A percentile compares a stretch with the other conserved stretches of the same genome.
Conservation (phyloP, 2,329 filamentous ascomycete genomes). For the Dothidotthia symphoricarpi region DNA sequence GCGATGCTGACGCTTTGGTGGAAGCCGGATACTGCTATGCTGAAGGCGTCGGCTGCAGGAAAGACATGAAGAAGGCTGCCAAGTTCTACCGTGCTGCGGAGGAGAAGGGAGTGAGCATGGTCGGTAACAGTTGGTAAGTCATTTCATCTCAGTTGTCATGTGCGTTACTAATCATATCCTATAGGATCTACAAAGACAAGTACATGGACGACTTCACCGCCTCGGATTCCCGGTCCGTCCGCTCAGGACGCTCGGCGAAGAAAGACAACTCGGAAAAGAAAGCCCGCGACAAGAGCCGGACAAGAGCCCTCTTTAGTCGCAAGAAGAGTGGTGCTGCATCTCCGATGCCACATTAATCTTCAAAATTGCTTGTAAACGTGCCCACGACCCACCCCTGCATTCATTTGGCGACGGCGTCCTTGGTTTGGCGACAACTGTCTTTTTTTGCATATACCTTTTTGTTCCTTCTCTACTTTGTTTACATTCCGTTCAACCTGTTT, state of each 20-base stretch:
- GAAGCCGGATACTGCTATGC: slow-evolving; percentile 97
- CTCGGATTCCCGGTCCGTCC: slow-evolving; percentile 45
- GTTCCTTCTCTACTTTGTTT: slow-evolving; percentile 5
- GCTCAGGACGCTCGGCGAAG: slow-evolving; percentile 48
- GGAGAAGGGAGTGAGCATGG: slow-evolving; percentile 92
- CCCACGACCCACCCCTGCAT: slow-evolving; percentile 33
- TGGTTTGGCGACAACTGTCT: slow-evolving; percentile 21
- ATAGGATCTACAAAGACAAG: slow-evolving; percentile 94
- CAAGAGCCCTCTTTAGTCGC: slow-evolving; percentile 69
- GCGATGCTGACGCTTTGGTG: slow-evolving; percentile 87
- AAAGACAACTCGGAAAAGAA: slow-evolving; percentile 56
- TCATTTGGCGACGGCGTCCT: slow-evolving; percentile 34
- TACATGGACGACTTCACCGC: slow-evolving; percentile 59
- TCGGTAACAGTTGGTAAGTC: slow-evolving; percentile 94
- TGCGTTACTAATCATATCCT: too few relatives aligned
- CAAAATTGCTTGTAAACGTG: too few relatives aligned
- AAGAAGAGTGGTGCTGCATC: slow-evolving; percentile 47
- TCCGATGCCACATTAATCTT: too few relatives aligned
- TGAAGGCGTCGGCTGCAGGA: slow-evolving; percentile 89
- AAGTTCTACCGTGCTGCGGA: slow-evolving; percentile 88
- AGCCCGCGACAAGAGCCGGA: slow-evolving; percentile 71
- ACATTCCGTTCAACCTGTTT: slow-evolving; percentile 14
- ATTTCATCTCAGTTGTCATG: too few relatives aligned
- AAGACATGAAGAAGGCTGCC: slow-evolving; percentile 91
- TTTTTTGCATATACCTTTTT: slow-evolving; percentile 34